Evolutionary conservation across 139 green algal species (phyloP).

Genomic region (Auxenochlorella protothecoides): DNA sequence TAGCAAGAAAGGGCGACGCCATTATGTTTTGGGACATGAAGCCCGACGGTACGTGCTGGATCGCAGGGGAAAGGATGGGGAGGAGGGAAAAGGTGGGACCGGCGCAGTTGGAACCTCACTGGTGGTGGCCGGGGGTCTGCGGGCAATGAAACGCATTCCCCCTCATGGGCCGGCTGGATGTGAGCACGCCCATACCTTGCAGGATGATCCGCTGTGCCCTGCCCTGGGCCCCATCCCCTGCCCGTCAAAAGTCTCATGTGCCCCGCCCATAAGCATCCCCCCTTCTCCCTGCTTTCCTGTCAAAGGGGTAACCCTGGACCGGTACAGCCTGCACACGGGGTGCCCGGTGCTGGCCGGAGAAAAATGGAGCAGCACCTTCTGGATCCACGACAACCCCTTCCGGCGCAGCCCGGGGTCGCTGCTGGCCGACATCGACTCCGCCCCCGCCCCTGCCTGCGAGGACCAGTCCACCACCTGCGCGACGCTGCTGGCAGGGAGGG

Average conservation of each 20-base stretch:
- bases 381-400: conserved; percentile 12
- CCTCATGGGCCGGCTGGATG: no score
- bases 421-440: no score
- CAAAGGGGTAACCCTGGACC: background rate
- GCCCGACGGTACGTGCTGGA: conserved; percentile 34
- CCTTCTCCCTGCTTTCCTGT: background rate
- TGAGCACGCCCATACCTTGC: no score
- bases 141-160: no score
- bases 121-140: conserved; percentile 25
- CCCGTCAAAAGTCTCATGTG: conserved; percentile 3
- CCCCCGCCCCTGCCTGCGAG: background rate
- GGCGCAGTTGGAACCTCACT: background rate
- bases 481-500: background rate
- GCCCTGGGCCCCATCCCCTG: no score
- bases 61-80: background rate
- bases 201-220: no score
- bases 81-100: no score
- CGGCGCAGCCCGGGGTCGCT: background rate
- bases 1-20: conserved; percentile 29
- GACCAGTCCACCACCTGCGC: background rate
- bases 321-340: conserved; percentile 10
- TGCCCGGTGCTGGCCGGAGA: conserved; percentile 35
- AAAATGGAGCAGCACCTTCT: conserved; percentile 42
- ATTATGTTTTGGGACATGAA: conserved; percentile 59
- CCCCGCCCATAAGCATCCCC: background rate